Evolutionary conservation across 2,329 filamentous ascomycete species (phyloP).

Genomic region (Metarhizium guizhouense): DNA sequence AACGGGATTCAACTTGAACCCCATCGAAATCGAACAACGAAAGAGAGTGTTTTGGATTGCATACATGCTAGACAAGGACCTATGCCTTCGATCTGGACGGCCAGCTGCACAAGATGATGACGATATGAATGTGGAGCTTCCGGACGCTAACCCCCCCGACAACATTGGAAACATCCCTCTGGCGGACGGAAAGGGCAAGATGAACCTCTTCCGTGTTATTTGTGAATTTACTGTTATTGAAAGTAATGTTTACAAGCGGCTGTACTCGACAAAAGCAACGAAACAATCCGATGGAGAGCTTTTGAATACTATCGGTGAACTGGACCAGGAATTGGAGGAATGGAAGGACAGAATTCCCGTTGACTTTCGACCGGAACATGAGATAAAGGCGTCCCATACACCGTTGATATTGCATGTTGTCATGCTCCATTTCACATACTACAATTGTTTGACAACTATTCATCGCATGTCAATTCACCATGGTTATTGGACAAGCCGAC

Average conservation of each 20-base stretch:
- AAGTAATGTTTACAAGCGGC: conserved; percentile 83
- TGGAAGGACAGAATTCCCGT: conserved; percentile 96
- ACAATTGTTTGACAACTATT: conserved; percentile 95
- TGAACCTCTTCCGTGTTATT: conserved; percentile 91
- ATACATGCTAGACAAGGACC: conserved; percentile 56
- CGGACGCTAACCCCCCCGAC: conserved; percentile 81
- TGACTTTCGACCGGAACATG: conserved; percentile 93
- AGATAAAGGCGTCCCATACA: conserved; percentile 87
- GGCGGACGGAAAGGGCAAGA: conserved; percentile 78
- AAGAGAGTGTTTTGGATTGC: conserved; percentile 59
- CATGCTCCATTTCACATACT: conserved; percentile 92
- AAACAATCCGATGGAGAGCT: conserved; percentile 90
- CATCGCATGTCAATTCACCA: conserved; percentile 98
- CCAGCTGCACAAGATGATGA: conserved; percentile 56
- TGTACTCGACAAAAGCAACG: conserved; percentile 88
- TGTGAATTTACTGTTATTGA: conserved; percentile 88
- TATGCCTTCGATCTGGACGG: conserved; percentile 49
- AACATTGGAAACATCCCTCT: conserved; percentile 92
- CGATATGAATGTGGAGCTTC: conserved; percentile 90
- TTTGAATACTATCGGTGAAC: conserved; percentile 88
- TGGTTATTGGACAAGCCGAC: conserved; percentile 91
- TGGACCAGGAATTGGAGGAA: conserved; percentile 80
- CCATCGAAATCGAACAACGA: conserved; percentile 85
- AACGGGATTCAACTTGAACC: conserved; percentile 85
- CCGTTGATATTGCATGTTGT: conserved; percentile 92